phyloP scores from a whole-genome alignment of 2,329 filamentous ascomycete species.

The Cytospora leucostoma region DNA sequence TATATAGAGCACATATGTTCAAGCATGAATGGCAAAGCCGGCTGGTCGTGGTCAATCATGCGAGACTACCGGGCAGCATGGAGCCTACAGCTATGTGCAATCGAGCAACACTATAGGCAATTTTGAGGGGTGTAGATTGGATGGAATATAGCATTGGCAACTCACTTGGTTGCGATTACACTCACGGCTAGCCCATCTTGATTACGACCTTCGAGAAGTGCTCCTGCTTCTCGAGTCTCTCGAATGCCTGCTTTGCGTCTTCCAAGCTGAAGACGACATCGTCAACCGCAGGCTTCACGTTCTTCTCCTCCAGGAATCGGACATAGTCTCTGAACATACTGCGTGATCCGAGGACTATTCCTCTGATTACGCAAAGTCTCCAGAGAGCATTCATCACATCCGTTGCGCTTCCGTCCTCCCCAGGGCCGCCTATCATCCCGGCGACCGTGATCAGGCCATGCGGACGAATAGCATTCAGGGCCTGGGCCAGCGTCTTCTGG shows the following conservation, averaged over 20 bases:
- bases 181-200: slow-evolving; percentile 30
- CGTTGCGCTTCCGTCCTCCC: slow-evolving; percentile 33
- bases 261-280: slow-evolving; percentile 36
- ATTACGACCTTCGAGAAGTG: slow-evolving; percentile 43
- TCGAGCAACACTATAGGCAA: background rate
- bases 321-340: slow-evolving; percentile 36
- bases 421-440: slow-evolving; percentile 35
- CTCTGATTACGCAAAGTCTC: slow-evolving; percentile 35
- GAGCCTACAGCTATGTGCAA: no score
- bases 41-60: no score
- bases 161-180: background rate
- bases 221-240: slow-evolving; percentile 36
- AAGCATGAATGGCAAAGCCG: no score
- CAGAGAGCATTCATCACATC: slow-evolving; percentile 33
- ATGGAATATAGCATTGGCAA: background rate
- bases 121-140: background rate
- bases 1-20: no score
- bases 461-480: slow-evolving; percentile 49
- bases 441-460: slow-evolving; percentile 39
- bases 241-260: slow-evolving; percentile 39
- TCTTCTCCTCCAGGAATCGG: slow-evolving; percentile 37
- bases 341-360: slow-evolving; percentile 34
- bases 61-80: no score
- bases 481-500: slow-evolving; percentile 58
- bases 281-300: slow-evolving; percentile 37